Conservation (phyloP, 495 filamentous ascomycete species). For the Penicillium maclennaniae region DNA sequence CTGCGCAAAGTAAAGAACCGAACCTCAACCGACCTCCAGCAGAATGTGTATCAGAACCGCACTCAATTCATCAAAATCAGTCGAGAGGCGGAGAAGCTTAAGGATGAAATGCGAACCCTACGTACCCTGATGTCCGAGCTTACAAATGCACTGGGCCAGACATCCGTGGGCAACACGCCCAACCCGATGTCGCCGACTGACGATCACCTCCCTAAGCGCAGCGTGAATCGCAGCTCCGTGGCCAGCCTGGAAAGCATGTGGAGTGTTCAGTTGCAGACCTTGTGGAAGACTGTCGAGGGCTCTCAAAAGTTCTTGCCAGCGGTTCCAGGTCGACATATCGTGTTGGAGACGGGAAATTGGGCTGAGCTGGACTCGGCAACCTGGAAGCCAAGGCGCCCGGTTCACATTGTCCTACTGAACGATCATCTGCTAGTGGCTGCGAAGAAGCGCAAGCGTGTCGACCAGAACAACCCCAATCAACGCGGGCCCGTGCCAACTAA, state of each 20-base stretch:
- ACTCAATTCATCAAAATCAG: slow-evolving; percentile 99
- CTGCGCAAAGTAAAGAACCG: slow-evolving; percentile 76
- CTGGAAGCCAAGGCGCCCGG: slow-evolving; percentile 80
- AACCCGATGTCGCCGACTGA: slow-evolving; percentile 47
- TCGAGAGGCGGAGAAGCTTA: slow-evolving; percentile 97
- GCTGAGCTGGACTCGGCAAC: slow-evolving; percentile 95
- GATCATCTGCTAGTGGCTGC: slow-evolving; percentile 90
- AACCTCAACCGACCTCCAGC: slow-evolving; percentile 84
- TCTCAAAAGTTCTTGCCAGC: slow-evolving; percentile 96
- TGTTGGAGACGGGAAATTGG: slow-evolving; percentile 86
- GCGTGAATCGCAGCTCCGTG: slow-evolving; percentile 56
- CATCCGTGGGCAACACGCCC: slow-evolving; percentile 47
- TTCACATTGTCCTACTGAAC: slow-evolving; percentile 89
- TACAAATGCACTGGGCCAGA: slow-evolving; percentile 69
- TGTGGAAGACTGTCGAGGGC: slow-evolving; percentile 95
- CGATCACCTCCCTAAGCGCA: slow-evolving; percentile 46
- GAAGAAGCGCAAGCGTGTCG: slow-evolving; percentile 82
- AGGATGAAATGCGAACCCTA: slow-evolving; percentile 90
- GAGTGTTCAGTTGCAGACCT: slow-evolving; percentile 71
- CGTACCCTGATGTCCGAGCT: slow-evolving; percentile 86
- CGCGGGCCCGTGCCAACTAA: slow-evolving; percentile 64
- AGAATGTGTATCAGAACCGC: slow-evolving; percentile 96
- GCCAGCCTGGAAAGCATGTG: slow-evolving; percentile 95
- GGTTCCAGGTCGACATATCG: slow-evolving; percentile 82
- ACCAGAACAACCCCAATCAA: slow-evolving; percentile 55